These are phyloP conservation scores for Suillus ampliporus DNA, from an alignment of 768 basidiomycete species.

Conservation along the genomic window DNA sequence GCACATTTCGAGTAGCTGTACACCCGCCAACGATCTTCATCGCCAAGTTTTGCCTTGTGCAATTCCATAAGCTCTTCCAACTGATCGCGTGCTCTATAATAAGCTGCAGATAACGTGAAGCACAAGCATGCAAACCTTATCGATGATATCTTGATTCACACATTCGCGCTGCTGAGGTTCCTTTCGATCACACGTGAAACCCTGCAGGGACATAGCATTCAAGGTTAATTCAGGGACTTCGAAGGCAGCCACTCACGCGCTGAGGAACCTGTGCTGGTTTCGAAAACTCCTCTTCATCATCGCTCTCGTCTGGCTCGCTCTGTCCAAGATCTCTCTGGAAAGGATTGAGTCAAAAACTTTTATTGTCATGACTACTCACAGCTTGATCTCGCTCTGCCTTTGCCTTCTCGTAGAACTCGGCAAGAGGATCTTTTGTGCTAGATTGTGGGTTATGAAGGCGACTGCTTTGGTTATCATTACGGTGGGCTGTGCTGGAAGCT, in stretches of 20 bases:
- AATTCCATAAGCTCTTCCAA: conserved; percentile 68
- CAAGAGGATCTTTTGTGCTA: conserved; percentile 56
- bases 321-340: conserved; percentile 43
- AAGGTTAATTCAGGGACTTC: neutral
- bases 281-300: conserved; percentile 25
- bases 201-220: conserved; percentile 40
- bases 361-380: conserved; percentile 35
- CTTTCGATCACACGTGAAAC: conserved; percentile 70
- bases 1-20: conserved; percentile 70
- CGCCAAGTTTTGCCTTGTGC: conserved; percentile 62
- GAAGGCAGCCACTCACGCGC: neutral
- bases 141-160: conserved; percentile 74
- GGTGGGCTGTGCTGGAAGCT: neutral
- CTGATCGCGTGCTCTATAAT: conserved; percentile 40
- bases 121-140: conserved; percentile 55
- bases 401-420: conserved; percentile 67
- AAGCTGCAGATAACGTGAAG: conserved; percentile 1
- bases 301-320: conserved; percentile 39
- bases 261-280: conserved; percentile 15
- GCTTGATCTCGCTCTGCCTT: conserved; percentile 50
- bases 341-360: conserved; percentile 32
- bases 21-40: conserved; percentile 73
- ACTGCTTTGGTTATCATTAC: conserved; percentile 7
- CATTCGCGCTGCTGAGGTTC: conserved; percentile 42
- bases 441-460: conserved; percentile 30